Conservation (phyloP, 352 stramenopile genomes). For the Phytopythium sindhum region DNA sequence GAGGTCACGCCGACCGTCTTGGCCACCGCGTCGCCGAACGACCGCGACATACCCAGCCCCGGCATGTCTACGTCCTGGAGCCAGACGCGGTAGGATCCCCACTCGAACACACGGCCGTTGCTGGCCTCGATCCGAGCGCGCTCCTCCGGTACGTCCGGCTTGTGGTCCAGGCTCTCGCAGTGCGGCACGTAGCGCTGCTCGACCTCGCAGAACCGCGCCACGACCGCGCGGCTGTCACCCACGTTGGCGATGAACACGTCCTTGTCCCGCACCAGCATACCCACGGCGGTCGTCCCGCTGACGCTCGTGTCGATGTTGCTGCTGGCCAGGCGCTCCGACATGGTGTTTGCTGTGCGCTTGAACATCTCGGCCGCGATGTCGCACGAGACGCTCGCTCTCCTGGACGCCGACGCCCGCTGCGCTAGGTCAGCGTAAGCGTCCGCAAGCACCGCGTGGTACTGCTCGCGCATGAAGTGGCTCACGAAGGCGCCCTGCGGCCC, state of each 20-base stretch:
- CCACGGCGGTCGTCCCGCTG: constrained; percentile 72
- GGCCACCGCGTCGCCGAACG: constrained; percentile 73
- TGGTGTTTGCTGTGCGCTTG: constrained; percentile 30
- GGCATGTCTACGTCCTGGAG: constrained; percentile 84
- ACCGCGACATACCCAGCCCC: constrained; percentile 81
- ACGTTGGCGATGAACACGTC: constrained; percentile 74
- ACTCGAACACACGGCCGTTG: constrained; percentile 82
- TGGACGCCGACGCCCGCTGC: constrained; percentile 1
- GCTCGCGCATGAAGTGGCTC: constrained; percentile 67
- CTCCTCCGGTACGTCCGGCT: constrained; percentile 68
- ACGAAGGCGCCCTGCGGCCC: constrained; percentile 71
- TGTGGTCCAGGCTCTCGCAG: constrained; percentile 76
- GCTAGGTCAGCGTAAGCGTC: constrained; percentile 37
- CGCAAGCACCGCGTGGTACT: constrained; percentile 53
- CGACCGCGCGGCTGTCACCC: constrained; percentile 66
- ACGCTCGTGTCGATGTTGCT: constrained; percentile 70
- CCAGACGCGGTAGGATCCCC: constrained; percentile 76
- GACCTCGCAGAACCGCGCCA: constrained; percentile 35
- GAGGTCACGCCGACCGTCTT: constrained; percentile 76
- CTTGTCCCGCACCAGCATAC: constrained; percentile 49
- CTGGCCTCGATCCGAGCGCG: constrained; percentile 57
- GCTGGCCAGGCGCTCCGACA: constrained; percentile 39
- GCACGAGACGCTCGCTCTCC: constrained; percentile 25
- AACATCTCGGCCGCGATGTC: constrained; percentile 56
- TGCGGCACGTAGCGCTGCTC: constrained; percentile 44